Base-by-base conservation (phyloP, 1,139 yeast genomes). In the Kurtzmaniella quercitrusa region DNA sequence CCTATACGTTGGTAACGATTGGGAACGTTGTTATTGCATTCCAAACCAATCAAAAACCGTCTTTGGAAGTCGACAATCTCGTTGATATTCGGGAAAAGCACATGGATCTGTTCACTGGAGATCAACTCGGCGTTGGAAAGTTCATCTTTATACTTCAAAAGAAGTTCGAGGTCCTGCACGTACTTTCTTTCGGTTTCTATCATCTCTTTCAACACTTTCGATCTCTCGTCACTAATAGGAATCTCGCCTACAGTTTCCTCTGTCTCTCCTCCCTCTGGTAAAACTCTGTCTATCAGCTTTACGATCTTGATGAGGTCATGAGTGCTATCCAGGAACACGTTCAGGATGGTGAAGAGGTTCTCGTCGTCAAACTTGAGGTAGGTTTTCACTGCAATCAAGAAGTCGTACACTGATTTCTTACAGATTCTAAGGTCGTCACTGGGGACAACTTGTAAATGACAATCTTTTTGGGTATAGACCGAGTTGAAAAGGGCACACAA, bases 61-160 rank as follows among this genome's bases (percentile, higher is more conserved):
- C 98, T 78, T 68, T 94, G 98, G 61, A 91, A 90, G 65, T 93
- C 98, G 41, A 93, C 78, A 38, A 93, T 81, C 50, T 85, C 90
- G 48, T 79, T 77, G 46, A 93, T 66, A 58, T 89, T 90, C n/a
- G 98, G 98, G 61, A 93, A 89, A 37, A 93, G 64, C 58, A 77
- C 75, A 60, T 88, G 91, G 43, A 90, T 75, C 51, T 85, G 90
- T 54, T 91, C 98, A 16, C 83, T 80, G 6, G 91, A 78, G 17
- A 93, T 75, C 33, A 83, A 66, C 49, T 86, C 93, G 11, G 82
- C 77, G 17, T 73, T 70, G 43, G 77, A 68, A 37, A 93, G 68
- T 52, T 86, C 94, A 44, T 76, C 72, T 59, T 83, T 84, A 63
- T 89, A 94, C 38, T 66, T 66, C 41, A 77, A 73, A 55, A 93